Percentiles rank a stretch among this genome's conserved stretches.
phyloP scores from a whole-genome alignment of 176 grass and related monocot genomes.

The Oryza meridionalis region DNA sequence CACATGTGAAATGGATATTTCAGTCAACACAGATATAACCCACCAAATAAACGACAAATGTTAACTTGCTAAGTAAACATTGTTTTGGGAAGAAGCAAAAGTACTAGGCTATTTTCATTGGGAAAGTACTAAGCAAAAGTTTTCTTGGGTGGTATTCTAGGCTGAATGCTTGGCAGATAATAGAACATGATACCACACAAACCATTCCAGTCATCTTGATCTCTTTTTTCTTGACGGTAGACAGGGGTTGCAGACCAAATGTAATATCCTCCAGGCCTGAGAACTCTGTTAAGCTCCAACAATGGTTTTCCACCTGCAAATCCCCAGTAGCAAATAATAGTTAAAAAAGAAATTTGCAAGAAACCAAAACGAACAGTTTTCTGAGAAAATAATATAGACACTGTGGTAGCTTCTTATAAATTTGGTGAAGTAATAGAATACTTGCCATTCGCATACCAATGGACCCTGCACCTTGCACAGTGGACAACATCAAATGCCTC shows the following conservation, averaged over 20 bases:
- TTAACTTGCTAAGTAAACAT: constrained; percentile 12
- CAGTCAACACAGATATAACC: constrained; percentile 19
- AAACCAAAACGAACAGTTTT: neutral
- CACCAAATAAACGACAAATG: neutral
- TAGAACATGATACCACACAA: constrained; percentile 40
- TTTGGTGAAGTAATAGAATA: constrained; percentile 22
- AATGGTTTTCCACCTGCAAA: constrained; percentile 79
- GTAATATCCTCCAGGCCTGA: constrained; percentile 88
- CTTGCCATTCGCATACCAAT: constrained; percentile 82
- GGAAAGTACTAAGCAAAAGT: too few relatives aligned
- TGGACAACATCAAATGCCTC: constrained; percentile 89
- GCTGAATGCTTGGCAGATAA: neutral
- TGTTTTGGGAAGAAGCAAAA: constrained; percentile 19
- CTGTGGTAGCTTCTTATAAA: neutral
- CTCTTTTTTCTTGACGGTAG: constrained; percentile 74
- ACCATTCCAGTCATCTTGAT: constrained; percentile 85
- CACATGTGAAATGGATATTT: constrained; percentile 21
- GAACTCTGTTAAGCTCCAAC: constrained; percentile 91
- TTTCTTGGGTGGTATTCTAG: neutral
- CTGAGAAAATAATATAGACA: neutral
- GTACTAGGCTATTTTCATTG: neutral
- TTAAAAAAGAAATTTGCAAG: neutral
- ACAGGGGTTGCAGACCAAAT: constrained; percentile 97
- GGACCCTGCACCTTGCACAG: constrained; percentile 89
- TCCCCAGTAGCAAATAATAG: constrained; percentile 13